These are phyloP conservation scores for Neonothopanus nambi DNA, from an alignment of 1,284 basidiomycete species.

Conservation along the genomic window DNA sequence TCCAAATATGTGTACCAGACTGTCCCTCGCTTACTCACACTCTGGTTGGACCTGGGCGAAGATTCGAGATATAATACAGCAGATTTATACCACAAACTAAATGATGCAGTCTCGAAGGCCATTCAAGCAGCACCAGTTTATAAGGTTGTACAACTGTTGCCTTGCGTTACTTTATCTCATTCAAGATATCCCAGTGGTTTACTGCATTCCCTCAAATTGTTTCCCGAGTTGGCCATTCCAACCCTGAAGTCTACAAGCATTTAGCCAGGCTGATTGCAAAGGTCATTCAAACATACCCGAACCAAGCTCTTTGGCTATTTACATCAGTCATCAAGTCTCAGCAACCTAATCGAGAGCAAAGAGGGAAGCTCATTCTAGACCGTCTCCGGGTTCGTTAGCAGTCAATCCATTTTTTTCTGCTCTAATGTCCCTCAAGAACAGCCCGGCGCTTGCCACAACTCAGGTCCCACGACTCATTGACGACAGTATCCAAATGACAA, in stretches of 20 bases:
- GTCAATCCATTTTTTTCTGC: not conserved
- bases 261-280: conserved; percentile 72
- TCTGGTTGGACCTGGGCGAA: conserved; percentile 96
- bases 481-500: conserved; percentile 62
- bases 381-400: conserved; percentile 58
- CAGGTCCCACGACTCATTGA: conserved; percentile 54
- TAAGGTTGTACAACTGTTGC: conserved; percentile 58
- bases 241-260: conserved; percentile 65
- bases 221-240: conserved; percentile 87
- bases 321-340: conserved; percentile 88
- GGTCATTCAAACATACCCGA: conserved; percentile 84
- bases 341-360: conserved; percentile 58
- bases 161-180: not conserved
- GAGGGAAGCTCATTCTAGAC: conserved; percentile 68
- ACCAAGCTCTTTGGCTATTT: conserved; percentile 94
- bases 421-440: conserved; percentile 28
- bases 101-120: conserved; percentile 51
- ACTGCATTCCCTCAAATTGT: conserved; percentile 97
- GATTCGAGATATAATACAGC: conserved; percentile 34
- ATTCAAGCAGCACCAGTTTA: conserved; percentile 70
- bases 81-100: conserved; percentile 57
- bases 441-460: conserved; percentile 38
- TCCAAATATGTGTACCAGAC: conserved; percentile 98
- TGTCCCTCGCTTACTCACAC: conserved; percentile 89
- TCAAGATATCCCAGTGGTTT: conserved; percentile 71